These are phyloP conservation scores for Solanum piurae DNA, from an alignment of 257 asterid species.

Conservation along the genomic window DNA sequence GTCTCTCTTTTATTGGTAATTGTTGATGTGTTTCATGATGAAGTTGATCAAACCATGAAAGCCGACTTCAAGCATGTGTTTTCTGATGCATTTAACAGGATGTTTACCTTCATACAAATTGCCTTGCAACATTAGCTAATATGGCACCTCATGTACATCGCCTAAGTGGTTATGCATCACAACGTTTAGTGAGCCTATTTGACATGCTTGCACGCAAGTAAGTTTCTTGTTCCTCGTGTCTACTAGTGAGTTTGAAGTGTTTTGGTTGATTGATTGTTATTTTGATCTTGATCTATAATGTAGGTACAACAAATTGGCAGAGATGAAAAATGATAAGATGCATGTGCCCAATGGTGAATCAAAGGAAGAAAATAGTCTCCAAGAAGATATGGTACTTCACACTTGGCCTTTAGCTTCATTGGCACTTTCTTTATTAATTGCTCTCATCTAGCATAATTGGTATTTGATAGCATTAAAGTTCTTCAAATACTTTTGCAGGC, in stretches of 20 bases:
- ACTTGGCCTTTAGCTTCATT: not conserved
- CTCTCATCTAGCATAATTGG: not conserved
- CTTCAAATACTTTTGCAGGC: constrained; percentile 35
- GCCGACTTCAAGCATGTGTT: not conserved
- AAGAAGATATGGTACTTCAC: constrained; percentile 58
- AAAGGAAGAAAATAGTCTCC: constrained; percentile 53
- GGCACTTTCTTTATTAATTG: not conserved
- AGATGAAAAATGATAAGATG: constrained; percentile 69
- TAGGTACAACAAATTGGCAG: constrained; percentile 96
- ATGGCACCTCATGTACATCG: constrained; percentile 93
- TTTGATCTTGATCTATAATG: constrained; percentile 1
- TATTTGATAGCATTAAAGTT: not conserved
- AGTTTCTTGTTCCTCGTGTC: constrained; percentile 15
- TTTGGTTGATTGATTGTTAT: not conserved
- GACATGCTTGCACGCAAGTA: constrained; percentile 98
- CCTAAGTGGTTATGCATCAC: constrained; percentile 84
- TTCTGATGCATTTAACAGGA: constrained; percentile 48
- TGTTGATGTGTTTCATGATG: not conserved
- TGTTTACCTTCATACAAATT: constrained; percentile 83
- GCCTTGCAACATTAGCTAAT: constrained; percentile 87
- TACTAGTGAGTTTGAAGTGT: not conserved
- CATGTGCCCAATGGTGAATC: constrained; percentile 41
- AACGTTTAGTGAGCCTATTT: constrained; percentile 93
- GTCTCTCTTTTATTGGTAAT: not conserved
- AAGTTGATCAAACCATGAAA: not conserved